Percentiles rank a stretch among this genome's conserved stretches.
Evolutionary conservation across 1,284 basidiomycete species (phyloP).

Genomic region (Ganoderma boninense): DNA sequence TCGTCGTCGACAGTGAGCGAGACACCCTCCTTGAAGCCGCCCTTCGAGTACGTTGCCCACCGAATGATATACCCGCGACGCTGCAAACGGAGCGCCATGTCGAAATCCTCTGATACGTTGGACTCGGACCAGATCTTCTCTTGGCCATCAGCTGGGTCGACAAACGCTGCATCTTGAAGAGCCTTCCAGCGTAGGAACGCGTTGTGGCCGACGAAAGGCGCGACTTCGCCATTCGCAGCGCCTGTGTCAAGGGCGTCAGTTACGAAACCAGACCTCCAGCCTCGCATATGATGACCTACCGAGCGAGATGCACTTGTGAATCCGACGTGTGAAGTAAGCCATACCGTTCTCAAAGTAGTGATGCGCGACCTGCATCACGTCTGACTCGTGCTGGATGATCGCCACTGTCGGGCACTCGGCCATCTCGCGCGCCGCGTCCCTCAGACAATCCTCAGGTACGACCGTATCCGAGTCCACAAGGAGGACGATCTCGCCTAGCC

Average conservation of each 20-base stretch:
- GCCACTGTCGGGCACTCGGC: conserved; percentile 57
- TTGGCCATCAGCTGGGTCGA: conserved; percentile 53
- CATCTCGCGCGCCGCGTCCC: conserved; percentile 68
- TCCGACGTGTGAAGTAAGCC: conserved; percentile 61
- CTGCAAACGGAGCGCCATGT: conserved; percentile 60
- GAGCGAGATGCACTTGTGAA: conserved; percentile 55
- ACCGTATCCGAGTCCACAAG: conserved; percentile 64
- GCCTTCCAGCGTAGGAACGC: conserved; percentile 67
- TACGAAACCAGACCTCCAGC: neutral
- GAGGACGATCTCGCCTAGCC: conserved; percentile 54
- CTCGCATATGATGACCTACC: conserved; percentile 17
- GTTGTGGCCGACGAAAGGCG: conserved; percentile 69
- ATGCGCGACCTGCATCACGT: conserved; percentile 63
- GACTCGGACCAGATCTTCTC: conserved; percentile 64
- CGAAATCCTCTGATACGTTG: conserved; percentile 70
- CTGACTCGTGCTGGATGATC: conserved; percentile 61
- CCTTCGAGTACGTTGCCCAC: conserved; percentile 65
- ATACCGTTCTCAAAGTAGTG: too few species aligned
- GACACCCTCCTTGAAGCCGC: conserved; percentile 67
- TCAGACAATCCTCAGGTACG: conserved; percentile 66
- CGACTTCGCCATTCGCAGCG: conserved; percentile 59
- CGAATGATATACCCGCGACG: conserved; percentile 60
- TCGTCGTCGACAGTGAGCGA: conserved; percentile 60
- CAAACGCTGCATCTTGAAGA: conserved; percentile 57
- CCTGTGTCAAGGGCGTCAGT: conserved; percentile 31